These are phyloP conservation scores for Penicillium sp. DNA, from an alignment of 2,329 filamentous ascomycete species.

Conservation along the genomic window DNA sequence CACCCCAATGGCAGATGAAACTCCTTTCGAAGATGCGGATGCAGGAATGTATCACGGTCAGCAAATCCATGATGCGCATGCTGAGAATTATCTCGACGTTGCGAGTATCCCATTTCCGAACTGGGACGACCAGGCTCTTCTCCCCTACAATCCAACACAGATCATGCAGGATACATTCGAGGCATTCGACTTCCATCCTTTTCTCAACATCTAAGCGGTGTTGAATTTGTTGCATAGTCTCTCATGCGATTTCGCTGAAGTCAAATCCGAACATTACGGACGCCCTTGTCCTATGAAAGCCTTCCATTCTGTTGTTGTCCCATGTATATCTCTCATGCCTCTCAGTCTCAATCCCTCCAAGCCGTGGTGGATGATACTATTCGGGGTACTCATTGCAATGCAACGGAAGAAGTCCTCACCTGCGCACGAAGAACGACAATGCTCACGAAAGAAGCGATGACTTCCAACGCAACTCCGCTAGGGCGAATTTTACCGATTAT, in stretches of 20 bases:
- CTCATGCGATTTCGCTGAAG: no score
- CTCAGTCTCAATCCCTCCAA: no score
- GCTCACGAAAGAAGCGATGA: neutral
- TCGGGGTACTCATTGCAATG: no score
- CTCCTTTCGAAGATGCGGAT: neutral
- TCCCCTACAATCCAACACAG: neutral
- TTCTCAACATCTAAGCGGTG: neutral
- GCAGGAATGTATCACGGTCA: neutral
- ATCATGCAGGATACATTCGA: constrained; percentile 4
- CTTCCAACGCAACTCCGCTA: neutral
- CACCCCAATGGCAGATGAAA: neutral
- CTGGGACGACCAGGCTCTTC: constrained; percentile 1
- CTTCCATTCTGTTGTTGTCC: no score
- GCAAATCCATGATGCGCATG: neutral
- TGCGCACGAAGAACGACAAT: neutral
- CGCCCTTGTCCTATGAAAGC: no score
- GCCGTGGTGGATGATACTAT: no score
- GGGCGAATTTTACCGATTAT: neutral
- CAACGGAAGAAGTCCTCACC: no score
- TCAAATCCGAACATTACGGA: no score
- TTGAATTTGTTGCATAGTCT: no score
- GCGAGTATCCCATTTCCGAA: neutral
- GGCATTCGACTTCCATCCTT: constrained; percentile 1
- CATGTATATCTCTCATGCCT: no score
- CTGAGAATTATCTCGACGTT: neutral